A percentile compares a stretch with the other conserved stretches of the same genome.
Conservation (phyloP, 306 rosid species). For the Quercus berberidifolia region DNA sequence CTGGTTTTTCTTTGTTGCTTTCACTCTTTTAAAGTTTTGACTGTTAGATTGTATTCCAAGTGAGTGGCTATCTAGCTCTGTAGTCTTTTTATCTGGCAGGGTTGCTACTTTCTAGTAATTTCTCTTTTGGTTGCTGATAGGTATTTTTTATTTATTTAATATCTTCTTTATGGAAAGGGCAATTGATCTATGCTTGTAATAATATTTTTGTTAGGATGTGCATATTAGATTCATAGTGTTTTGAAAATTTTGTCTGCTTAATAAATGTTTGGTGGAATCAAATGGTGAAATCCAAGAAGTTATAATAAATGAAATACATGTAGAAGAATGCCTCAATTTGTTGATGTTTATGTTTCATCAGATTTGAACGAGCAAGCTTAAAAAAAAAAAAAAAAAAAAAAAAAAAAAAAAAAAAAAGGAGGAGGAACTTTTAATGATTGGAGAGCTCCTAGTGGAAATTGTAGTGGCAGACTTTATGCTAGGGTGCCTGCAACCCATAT, state of each 20-base stretch:
- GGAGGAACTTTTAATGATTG: too few relatives aligned
- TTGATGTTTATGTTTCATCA: too few relatives aligned
- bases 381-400: too few relatives aligned
- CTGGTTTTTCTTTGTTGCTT: neutral
- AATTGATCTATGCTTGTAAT: conserved; percentile 9
- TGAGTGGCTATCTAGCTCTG: neutral
- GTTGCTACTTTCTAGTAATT: neutral
- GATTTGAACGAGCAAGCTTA: too few relatives aligned
- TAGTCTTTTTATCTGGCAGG: neutral
- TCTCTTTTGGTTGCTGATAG: conserved; percentile 13
- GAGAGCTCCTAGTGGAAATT: too few relatives aligned
- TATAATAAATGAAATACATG: too few relatives aligned
- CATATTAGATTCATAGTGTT: neutral
- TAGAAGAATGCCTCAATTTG: too few relatives aligned
- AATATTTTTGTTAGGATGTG: too few relatives aligned
- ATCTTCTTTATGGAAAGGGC: conserved; percentile 1
- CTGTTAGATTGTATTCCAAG: conserved; percentile 1
- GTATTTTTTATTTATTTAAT: conserved; percentile 5
- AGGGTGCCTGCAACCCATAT: neutral
- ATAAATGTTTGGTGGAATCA: neutral
- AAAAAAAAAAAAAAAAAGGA: too few relatives aligned
- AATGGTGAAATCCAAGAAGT: neutral
- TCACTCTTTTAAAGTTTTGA: neutral
- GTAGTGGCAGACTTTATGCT: too few relatives aligned
- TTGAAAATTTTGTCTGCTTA: conserved; percentile 7